phyloP scores from a whole-genome alignment of 2,329 filamentous ascomycete genomes.

The Phyllachora maydis region DNA sequence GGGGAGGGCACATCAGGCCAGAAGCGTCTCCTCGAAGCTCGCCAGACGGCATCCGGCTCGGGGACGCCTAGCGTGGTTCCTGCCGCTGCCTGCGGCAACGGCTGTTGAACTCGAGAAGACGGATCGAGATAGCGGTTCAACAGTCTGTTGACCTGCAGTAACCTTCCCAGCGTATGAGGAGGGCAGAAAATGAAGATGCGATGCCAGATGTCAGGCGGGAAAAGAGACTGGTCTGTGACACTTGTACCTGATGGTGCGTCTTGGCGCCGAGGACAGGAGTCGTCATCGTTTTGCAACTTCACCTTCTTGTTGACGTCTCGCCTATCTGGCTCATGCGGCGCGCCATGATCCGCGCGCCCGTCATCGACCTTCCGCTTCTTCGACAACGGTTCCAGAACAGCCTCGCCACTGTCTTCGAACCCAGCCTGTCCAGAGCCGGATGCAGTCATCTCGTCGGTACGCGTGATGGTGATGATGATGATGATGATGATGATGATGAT shows the following conservation, averaged over 20 bases:
- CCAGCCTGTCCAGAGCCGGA: too few species aligned
- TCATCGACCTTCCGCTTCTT: slow-evolving; percentile 10
- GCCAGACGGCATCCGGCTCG: slow-evolving; percentile 51
- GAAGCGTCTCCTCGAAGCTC: slow-evolving; percentile 41
- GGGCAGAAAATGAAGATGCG: slow-evolving; percentile 46
- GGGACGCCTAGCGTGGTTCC: slow-evolving; percentile 12
- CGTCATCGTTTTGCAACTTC: slow-evolving; percentile 8
- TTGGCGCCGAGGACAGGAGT: slow-evolving; percentile 1
- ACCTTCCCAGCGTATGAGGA: slow-evolving; percentile 38
- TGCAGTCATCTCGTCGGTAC: slow-evolving; percentile 2
- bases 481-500: too few species aligned
- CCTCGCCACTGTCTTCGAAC: too few species aligned
- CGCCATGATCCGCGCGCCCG: slow-evolving; percentile 1
- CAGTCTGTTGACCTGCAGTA: slow-evolving; percentile 45
- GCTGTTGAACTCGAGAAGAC: slow-evolving; percentile 12
- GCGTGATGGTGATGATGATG: slow-evolving; percentile 1
- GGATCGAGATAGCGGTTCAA: slow-evolving; percentile 41
- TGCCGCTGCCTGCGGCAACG: slow-evolving; percentile 11
- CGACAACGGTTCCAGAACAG: slow-evolving; percentile 6
- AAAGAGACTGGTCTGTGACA: slow-evolving; percentile 8
- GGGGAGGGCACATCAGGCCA: slow-evolving; percentile 50
- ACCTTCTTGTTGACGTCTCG: slow-evolving; percentile 8
- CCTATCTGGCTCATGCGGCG: neutral
- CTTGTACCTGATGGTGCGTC: slow-evolving; percentile 1
- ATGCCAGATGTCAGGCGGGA: slow-evolving; percentile 48